A percentile compares a stretch with the other conserved stretches of the same genome.
phyloP scores from a whole-genome alignment of 352 stramenopile genomes.

The Thalassiosira mediterranea region DNA sequence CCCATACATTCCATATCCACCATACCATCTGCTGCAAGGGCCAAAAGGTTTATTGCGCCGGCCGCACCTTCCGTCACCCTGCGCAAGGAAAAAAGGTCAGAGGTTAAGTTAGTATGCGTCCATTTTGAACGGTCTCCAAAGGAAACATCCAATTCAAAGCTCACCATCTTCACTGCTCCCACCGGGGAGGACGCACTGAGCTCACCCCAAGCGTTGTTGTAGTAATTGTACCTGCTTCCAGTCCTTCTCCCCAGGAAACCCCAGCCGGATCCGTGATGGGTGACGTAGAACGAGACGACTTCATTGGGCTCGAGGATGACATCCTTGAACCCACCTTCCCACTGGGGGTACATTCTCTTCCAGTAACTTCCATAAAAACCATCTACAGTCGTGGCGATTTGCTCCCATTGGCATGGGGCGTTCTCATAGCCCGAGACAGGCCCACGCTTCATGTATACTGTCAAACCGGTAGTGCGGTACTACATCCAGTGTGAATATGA shows the following conservation, averaged over 20 bases:
- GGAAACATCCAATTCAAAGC: too few species aligned
- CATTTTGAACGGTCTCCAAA: too few species aligned
- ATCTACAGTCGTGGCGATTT: not conserved
- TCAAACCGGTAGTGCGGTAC: not conserved
- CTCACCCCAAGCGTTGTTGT: conserved; percentile 2
- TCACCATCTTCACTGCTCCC: not conserved
- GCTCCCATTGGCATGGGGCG: not conserved
- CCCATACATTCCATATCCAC: conserved; percentile 5
- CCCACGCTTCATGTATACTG: conserved; percentile 4
- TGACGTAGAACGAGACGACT: conserved; percentile 11
- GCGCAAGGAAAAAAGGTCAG: too few species aligned
- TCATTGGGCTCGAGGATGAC: conserved; percentile 2
- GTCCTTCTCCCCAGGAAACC: conserved; percentile 5
- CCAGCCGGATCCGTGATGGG: not conserved
- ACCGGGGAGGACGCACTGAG: not conserved
- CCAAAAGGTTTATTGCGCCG: not conserved
- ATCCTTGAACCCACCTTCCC: conserved; percentile 5
- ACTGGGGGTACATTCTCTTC: conserved; percentile 16
- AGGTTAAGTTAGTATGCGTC: too few species aligned
- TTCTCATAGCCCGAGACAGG: not conserved
- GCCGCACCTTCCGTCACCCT: not conserved
- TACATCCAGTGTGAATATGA: too few species aligned
- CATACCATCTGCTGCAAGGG: conserved; percentile 1
- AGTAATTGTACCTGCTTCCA: not conserved
- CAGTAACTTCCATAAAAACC: conserved; percentile 2